phyloP scores from a whole-genome alignment of 495 filamentous ascomycete genomes.

The Aspergillus wentii region DNA sequence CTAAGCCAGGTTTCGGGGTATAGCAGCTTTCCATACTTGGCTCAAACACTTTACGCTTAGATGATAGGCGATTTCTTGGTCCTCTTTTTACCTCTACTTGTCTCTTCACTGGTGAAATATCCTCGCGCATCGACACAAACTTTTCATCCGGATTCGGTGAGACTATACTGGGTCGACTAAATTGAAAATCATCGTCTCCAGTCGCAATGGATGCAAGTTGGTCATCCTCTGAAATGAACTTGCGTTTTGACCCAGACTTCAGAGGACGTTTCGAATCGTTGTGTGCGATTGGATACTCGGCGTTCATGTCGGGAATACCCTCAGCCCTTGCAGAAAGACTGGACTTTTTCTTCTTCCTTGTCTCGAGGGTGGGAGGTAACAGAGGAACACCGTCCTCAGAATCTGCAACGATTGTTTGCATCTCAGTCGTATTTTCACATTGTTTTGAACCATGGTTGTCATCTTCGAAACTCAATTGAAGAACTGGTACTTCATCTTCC shows the following conservation, averaged over 20 bases:
- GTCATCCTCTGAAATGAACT: slow-evolving; percentile 54
- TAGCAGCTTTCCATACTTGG: slow-evolving; percentile 46
- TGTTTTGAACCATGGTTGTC: slow-evolving; percentile 45
- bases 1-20: neutral
- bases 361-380: slow-evolving; percentile 33
- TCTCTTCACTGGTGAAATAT: slow-evolving; percentile 15
- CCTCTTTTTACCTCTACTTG: slow-evolving; percentile 13
- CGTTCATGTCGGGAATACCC: slow-evolving; percentile 29
- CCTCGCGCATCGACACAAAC: slow-evolving; percentile 6
- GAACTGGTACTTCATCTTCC: slow-evolving; percentile 55
- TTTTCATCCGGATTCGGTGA: slow-evolving; percentile 7
- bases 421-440: slow-evolving; percentile 6
- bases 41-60: slow-evolving; percentile 50
- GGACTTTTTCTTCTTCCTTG: slow-evolving; percentile 43
- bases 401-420: neutral
- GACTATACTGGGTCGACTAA: slow-evolving; percentile 25
- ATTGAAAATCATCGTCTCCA: slow-evolving; percentile 48
- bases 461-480: slow-evolving; percentile 49
- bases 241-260: slow-evolving; percentile 56
- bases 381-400: slow-evolving; percentile 7
- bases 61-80: slow-evolving; percentile 8
- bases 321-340: slow-evolving; percentile 24
- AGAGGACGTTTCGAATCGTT: slow-evolving; percentile 8
- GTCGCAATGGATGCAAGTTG: slow-evolving; percentile 18
- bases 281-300: neutral